phyloP scores from a whole-genome alignment of 1,139 yeast species.

The Hemisphaericaspora xylanilytica region DNA sequence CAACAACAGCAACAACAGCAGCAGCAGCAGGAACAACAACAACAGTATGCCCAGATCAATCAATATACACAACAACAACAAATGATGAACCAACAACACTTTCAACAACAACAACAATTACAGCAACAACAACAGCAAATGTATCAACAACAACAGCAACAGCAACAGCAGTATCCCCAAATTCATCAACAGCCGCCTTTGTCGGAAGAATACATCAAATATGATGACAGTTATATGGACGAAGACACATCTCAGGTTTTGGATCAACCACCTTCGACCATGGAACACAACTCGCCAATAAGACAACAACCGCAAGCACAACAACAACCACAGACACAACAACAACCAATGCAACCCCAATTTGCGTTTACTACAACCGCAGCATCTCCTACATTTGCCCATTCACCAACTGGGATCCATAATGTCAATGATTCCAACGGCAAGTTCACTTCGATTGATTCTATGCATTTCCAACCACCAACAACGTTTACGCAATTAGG shows the following conservation, averaged over 20 bases:
- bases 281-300: constrained; percentile 18
- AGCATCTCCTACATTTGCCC: constrained; percentile 10
- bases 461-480: constrained; percentile 41
- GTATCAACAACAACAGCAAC: constrained; percentile 10
- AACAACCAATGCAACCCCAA: constrained; percentile 2
- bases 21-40: constrained; percentile 12
- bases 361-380: background rate
- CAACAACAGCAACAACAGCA: constrained; percentile 10
- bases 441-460: constrained; percentile 38
- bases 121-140: constrained; percentile 8
- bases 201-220: constrained; percentile 7
- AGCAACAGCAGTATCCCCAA: constrained; percentile 3
- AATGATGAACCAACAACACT: constrained; percentile 11
- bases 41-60: constrained; percentile 14
- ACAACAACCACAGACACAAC: constrained; percentile 8
- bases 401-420: constrained; percentile 9
- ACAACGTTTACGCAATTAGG: constrained; percentile 42
- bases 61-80: constrained; percentile 16
- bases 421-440: constrained; percentile 15
- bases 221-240: constrained; percentile 42
- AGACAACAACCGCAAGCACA: constrained; percentile 16
- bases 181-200: constrained; percentile 9
- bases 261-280: constrained; percentile 18
- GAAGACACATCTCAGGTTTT: constrained; percentile 32
- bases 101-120: constrained; percentile 8